Conservation (phyloP, 257 asterid genomes). For the Jaltomata sinuosa region DNA sequence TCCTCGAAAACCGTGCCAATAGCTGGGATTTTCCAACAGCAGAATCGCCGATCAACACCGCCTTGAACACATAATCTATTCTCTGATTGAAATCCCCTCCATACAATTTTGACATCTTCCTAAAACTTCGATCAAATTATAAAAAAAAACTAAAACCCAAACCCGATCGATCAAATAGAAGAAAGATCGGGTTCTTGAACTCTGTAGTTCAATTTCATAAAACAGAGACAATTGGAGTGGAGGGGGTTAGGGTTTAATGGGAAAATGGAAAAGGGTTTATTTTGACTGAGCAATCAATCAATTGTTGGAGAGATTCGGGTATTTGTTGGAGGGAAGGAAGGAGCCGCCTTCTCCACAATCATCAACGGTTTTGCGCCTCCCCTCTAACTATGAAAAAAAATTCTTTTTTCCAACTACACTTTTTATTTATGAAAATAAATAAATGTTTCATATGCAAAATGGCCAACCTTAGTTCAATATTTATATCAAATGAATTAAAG, state of each 20-base stretch:
- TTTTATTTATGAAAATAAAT: too few relatives aligned
- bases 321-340: background rate
- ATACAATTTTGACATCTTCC: slow-evolving; percentile 38
- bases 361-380: slow-evolving; percentile 6
- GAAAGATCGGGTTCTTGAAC: background rate
- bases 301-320: background rate
- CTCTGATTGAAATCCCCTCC: slow-evolving; percentile 55
- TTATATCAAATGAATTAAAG: too few relatives aligned
- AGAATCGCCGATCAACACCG: slow-evolving; percentile 71
- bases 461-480: too few relatives aligned
- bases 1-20: slow-evolving; percentile 57
- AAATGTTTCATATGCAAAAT: too few relatives aligned
- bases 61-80: slow-evolving; percentile 68
- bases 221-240: background rate
- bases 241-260: background rate
- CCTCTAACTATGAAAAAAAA: background rate
- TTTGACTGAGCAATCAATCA: background rate
- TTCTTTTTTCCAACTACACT: background rate
- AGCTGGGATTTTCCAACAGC: slow-evolving; percentile 88
- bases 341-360: background rate
- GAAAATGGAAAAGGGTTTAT: background rate
- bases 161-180: background rate
- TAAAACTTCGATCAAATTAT: background rate
- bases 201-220: background rate
- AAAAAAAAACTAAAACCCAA: background rate